Evolutionary conservation across 495 filamentous ascomycete species (phyloP).

Genomic region (Tuber microsphaerosporum): DNA sequence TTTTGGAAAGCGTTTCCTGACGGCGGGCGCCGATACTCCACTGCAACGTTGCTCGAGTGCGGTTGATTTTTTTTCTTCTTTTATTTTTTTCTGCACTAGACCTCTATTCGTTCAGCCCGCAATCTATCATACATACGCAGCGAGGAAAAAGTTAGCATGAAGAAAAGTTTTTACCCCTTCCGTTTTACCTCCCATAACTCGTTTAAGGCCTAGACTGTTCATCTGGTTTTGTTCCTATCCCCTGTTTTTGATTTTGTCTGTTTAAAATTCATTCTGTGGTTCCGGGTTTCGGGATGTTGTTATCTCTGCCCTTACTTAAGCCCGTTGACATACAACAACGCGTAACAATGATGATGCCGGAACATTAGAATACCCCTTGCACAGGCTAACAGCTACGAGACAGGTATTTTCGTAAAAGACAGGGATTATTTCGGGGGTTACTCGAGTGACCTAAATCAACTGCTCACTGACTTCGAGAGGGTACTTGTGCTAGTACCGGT

Average conservation of each 20-base stretch:
- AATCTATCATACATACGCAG: not conserved
- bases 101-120: not conserved
- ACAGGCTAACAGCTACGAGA: not conserved
- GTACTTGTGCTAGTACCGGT: not conserved
- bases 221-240: not conserved
- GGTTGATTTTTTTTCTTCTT: not conserved
- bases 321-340: not conserved
- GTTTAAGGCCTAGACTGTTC: not conserved
- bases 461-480: too few species aligned
- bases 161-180: not conserved
- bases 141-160: not conserved
- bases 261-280: not conserved
- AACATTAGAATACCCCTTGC: not conserved
- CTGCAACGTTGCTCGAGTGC: not conserved
- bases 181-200: not conserved
- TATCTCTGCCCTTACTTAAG: not conserved
- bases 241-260: not conserved
- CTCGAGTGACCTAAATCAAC: too few species aligned
- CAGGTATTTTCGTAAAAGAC: too few species aligned
- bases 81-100: not conserved
- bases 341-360: not conserved
- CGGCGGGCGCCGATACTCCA: not conserved
- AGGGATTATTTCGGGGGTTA: too few species aligned
- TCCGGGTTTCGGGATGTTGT: not conserved
- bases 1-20: not conserved